phyloP scores from a whole-genome alignment of 805 yeast species.

The Monosporozyma aquatica region DNA sequence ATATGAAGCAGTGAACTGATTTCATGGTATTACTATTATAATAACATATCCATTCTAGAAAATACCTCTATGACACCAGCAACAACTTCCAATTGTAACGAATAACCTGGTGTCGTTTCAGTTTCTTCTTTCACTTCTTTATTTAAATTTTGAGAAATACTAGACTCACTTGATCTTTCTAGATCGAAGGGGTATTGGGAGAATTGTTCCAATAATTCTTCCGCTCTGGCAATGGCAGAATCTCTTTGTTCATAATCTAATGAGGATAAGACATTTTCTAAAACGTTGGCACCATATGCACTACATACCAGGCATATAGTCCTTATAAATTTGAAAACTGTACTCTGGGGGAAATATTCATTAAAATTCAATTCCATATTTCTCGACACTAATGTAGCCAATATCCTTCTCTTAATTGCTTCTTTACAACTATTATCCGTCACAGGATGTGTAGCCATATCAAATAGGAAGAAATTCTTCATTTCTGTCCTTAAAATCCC shows the following conservation, averaged over 20 bases:
- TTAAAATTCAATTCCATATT: slow-evolving; percentile 50
- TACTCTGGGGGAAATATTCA: slow-evolving; percentile 58
- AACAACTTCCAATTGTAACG: slow-evolving; percentile 72
- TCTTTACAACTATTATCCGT: slow-evolving; percentile 82
- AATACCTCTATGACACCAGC: slow-evolving; percentile 90
- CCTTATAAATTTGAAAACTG: slow-evolving; percentile 64
- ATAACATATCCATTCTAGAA: slow-evolving; percentile 82
- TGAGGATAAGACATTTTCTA: slow-evolving; percentile 75
- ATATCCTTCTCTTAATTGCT: slow-evolving; percentile 61
- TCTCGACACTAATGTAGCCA: slow-evolving; percentile 62
- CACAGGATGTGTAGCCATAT: slow-evolving; percentile 98
- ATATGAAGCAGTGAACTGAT: no score
- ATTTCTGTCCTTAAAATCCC: slow-evolving; percentile 94
- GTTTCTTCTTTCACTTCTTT: slow-evolving; percentile 38
- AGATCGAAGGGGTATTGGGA: slow-evolving; percentile 74
- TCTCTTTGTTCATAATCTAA: slow-evolving; percentile 84
- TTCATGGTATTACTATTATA: no score
- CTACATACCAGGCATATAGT: slow-evolving; percentile 78
- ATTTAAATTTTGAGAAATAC: slow-evolving; percentile 63
- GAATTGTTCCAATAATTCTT: slow-evolving; percentile 73
- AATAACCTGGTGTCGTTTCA: slow-evolving; percentile 33
- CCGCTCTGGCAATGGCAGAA: slow-evolving; percentile 88
- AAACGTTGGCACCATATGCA: slow-evolving; percentile 90
- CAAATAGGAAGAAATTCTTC: slow-evolving; percentile 86
- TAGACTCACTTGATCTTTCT: slow-evolving; percentile 49